A percentile compares a stretch with the other conserved stretches of the same genome.
Conservation (phyloP, 495 filamentous ascomycete genomes). For the Acidiella bohemica region DNA sequence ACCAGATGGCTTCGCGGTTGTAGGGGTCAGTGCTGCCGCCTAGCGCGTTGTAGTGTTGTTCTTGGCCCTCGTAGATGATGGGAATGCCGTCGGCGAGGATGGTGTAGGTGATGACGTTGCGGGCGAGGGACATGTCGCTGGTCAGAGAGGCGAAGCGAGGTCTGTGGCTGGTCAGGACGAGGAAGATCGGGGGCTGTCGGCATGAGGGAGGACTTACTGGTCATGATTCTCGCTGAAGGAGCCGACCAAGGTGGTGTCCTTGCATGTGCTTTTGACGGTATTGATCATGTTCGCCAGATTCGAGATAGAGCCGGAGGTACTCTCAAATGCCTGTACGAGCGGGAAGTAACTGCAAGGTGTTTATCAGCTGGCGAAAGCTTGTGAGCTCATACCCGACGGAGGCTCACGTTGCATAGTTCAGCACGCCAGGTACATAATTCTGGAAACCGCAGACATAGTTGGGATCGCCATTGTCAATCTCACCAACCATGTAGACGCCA, state of each 20-base stretch:
- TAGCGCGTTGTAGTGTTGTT: slow-evolving; percentile 44
- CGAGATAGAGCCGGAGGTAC: slow-evolving; percentile 17
- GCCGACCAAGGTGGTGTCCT: slow-evolving; percentile 52
- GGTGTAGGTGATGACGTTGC: slow-evolving; percentile 57
- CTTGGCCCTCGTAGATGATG: slow-evolving; percentile 58
- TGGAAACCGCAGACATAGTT: slow-evolving; percentile 54
- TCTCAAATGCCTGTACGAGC: slow-evolving; percentile 45
- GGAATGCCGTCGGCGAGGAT: slow-evolving; percentile 58
- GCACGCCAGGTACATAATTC: slow-evolving; percentile 43
- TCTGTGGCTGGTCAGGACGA: slow-evolving; percentile 5
- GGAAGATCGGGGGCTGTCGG: not conserved
- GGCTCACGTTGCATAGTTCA: slow-evolving; percentile 54
- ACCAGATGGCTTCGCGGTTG: slow-evolving; percentile 68
- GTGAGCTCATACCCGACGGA: not conserved
- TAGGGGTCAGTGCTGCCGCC: slow-evolving; percentile 41
- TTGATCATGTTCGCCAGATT: slow-evolving; percentile 19
- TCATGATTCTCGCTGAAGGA: slow-evolving; percentile 77
- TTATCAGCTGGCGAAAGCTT: not conserved
- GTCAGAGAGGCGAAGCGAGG: slow-evolving; percentile 23
- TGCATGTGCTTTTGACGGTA: slow-evolving; percentile 33
- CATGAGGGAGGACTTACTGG: slow-evolving; percentile 40
- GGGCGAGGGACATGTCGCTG: slow-evolving; percentile 38
- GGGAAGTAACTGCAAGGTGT: slow-evolving; percentile 37
- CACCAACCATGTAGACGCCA: slow-evolving; percentile 58
- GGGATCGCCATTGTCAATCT: slow-evolving; percentile 52